These are phyloP conservation scores for Apiospora saccharicola DNA, from an alignment of 2,329 filamentous ascomycete genomes.

Conservation along the genomic window DNA sequence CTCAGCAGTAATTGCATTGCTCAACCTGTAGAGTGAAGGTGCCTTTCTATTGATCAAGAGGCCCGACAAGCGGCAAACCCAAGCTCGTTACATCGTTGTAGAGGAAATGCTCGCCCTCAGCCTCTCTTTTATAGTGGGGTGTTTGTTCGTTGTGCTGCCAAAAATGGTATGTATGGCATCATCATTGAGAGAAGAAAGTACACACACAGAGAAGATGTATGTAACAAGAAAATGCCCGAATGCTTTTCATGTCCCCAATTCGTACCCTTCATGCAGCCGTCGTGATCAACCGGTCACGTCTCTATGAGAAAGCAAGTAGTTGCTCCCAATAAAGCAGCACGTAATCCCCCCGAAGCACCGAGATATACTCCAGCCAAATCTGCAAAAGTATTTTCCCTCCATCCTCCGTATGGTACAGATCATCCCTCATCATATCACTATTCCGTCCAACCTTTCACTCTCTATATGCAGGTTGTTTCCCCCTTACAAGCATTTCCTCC, in stretches of 20 bases:
- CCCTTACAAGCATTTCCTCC: not conserved
- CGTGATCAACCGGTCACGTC: conserved; percentile 19
- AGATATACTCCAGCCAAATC: conserved; percentile 17
- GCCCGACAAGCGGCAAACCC: not conserved
- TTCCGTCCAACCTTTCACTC: not conserved
- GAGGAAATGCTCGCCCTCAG: not conserved
- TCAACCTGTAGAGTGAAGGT: conserved; percentile 11
- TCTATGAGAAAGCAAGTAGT: conserved; percentile 8
- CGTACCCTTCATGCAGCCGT: conserved; percentile 16
- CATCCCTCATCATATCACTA: conserved; percentile 10
- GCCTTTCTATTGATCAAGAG: conserved; percentile 7
- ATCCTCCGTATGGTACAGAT: conserved; percentile 11
- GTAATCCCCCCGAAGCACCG: not conserved
- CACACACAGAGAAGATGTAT: not conserved
- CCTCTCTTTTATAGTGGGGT: not conserved
- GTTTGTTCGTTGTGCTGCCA: conserved; percentile 2
- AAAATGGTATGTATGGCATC: not conserved
- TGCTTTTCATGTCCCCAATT: conserved; percentile 3
- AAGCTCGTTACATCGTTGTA: not conserved
- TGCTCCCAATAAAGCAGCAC: conserved; percentile 12
- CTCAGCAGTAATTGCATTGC: not conserved
- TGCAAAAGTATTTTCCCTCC: conserved; percentile 11
- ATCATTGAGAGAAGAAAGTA: not conserved
- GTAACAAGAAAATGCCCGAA: conserved; percentile 8
- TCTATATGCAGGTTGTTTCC: not conserved